Conservation (phyloP, 139 green algal genomes). For the Coelastrella sp. region DNA sequence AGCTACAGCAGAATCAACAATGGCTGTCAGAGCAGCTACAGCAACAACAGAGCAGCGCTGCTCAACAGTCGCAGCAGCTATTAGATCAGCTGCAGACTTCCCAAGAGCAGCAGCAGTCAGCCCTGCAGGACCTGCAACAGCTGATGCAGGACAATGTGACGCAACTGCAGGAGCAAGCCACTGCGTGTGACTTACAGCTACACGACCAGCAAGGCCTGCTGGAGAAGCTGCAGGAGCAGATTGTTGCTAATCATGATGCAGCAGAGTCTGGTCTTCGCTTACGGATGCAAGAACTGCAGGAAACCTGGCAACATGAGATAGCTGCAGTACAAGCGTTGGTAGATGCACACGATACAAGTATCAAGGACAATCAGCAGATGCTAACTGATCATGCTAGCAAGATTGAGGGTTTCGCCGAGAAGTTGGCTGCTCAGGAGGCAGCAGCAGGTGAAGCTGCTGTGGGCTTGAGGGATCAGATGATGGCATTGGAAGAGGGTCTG, state of each 20-base stretch:
- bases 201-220: constrained; percentile 26
- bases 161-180: not conserved
- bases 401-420: not conserved
- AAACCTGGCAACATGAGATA: constrained; percentile 6
- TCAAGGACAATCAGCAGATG: not conserved
- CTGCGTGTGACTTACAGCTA: constrained; percentile 13
- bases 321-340: not conserved
- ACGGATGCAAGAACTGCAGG: not conserved
- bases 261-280: not conserved
- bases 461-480: not conserved
- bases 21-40: constrained; percentile 3
- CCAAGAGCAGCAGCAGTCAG: not conserved
- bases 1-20: not conserved
- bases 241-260: not conserved
- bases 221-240: constrained; percentile 6
- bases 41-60: not conserved
- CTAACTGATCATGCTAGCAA: not conserved
- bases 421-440: not conserved
- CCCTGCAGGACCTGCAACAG: constrained; percentile 18
- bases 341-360: not conserved
- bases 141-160: not conserved
- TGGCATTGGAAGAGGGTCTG: not conserved
- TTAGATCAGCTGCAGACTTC: not conserved
- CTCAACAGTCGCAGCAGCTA: not conserved
- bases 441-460: not conserved